Conservation (phyloP, 768 basidiomycete genomes). For the Pluteus cervinus region DNA sequence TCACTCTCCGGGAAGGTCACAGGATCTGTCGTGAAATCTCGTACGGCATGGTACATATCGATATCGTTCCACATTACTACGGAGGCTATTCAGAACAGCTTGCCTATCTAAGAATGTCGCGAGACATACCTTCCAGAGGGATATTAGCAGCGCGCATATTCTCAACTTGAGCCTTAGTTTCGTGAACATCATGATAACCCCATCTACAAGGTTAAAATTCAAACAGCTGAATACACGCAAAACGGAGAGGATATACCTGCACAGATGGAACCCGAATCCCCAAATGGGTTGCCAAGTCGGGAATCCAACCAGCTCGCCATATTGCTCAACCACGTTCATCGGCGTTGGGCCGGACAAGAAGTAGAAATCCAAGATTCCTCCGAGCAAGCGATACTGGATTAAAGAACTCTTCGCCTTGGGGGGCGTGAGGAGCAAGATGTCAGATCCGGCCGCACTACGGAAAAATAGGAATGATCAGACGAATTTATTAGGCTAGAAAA, state of each 20-base stretch:
- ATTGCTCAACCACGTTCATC: slow-evolving; percentile 62
- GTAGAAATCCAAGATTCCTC: slow-evolving; percentile 75
- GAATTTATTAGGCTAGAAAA: not conserved
- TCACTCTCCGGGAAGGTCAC: slow-evolving; percentile 53
- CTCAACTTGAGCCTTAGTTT: slow-evolving; percentile 46
- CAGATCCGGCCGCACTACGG: slow-evolving; percentile 58
- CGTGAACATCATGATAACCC: slow-evolving; percentile 43
- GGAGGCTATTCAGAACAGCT: slow-evolving; percentile 1
- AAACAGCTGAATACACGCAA: slow-evolving; percentile 7
- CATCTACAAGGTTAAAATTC: slow-evolving; percentile 28
- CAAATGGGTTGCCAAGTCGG: slow-evolving; percentile 71
- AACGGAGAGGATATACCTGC: slow-evolving; percentile 32
- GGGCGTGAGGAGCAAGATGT: slow-evolving; percentile 63
- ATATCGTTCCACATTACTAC: slow-evolving; percentile 78
- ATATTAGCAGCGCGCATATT: slow-evolving; percentile 60
- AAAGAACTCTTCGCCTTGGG: slow-evolving; percentile 47
- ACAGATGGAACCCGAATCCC: slow-evolving; percentile 77
- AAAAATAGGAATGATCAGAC: slow-evolving; percentile 5
- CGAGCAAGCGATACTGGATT: slow-evolving; percentile 68
- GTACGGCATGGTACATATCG: slow-evolving; percentile 61
- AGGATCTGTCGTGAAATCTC: slow-evolving; percentile 68
- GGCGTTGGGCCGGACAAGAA: slow-evolving; percentile 63
- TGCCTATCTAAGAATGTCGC: not conserved
- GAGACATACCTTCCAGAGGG: slow-evolving; percentile 61
- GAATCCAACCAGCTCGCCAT: slow-evolving; percentile 57